Conservation (phyloP, 352 stramenopile species). For the Globisporangium emineosum region DNA sequence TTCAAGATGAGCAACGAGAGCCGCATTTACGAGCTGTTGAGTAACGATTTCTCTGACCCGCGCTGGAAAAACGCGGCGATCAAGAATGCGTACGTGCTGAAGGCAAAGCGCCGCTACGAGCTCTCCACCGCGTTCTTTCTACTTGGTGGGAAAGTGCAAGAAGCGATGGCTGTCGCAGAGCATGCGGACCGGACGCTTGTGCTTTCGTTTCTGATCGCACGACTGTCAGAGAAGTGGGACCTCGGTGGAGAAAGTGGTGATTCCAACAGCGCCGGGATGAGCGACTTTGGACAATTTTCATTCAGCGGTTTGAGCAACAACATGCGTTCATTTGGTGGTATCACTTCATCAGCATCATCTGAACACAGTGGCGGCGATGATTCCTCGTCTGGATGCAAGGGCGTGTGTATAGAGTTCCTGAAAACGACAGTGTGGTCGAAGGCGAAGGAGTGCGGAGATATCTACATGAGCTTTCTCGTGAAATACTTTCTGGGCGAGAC, state of each 20-base stretch:
- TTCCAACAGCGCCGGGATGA: slow-evolving; percentile 9
- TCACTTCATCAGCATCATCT: neutral
- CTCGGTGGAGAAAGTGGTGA: slow-evolving; percentile 32
- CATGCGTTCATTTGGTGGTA: slow-evolving; percentile 25
- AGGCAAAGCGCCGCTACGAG: slow-evolving; percentile 80
- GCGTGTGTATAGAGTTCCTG: slow-evolving; percentile 61
- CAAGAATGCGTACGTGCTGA: slow-evolving; percentile 90
- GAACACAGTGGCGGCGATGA: neutral
- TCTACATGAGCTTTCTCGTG: slow-evolving; percentile 79
- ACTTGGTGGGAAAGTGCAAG: slow-evolving; percentile 69
- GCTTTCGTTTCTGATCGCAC: slow-evolving; percentile 76
- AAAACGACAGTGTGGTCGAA: slow-evolving; percentile 47
- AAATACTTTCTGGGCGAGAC: slow-evolving; percentile 61
- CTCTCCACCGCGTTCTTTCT: slow-evolving; percentile 84
- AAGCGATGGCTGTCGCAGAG: slow-evolving; percentile 73
- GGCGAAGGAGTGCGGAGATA: slow-evolving; percentile 46
- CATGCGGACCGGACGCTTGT: slow-evolving; percentile 72
- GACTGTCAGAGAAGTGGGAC: slow-evolving; percentile 75
- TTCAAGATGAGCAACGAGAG: slow-evolving; percentile 84
- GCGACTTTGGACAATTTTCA: slow-evolving; percentile 37
- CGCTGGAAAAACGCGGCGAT: slow-evolving; percentile 85
- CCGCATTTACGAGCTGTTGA: slow-evolving; percentile 74
- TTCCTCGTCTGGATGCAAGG: slow-evolving; percentile 22
- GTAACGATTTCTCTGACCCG: slow-evolving; percentile 78
- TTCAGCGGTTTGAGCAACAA: slow-evolving; percentile 58